A percentile compares a stretch with the other conserved stretches of the same genome.
phyloP scores from a whole-genome alignment of 805 yeast species.

The Zygoascus flipseniorum region DNA sequence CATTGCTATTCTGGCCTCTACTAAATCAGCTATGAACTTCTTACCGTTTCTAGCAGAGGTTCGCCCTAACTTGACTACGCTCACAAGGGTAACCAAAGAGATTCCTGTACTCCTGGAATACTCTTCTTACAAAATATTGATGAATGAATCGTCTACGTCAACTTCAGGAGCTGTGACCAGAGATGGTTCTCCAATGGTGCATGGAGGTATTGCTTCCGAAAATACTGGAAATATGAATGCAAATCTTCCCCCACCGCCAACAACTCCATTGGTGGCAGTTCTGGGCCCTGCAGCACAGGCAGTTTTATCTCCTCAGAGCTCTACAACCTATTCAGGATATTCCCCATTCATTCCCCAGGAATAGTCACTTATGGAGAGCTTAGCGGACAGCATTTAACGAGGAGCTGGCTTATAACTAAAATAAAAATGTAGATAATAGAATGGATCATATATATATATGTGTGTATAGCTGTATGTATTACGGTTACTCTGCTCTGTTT shows the following conservation, averaged over 20 bases:
- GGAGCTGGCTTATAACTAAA: too few species aligned
- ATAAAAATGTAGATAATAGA: too few species aligned
- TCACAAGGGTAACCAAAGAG: slow-evolving; percentile 86
- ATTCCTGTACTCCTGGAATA: slow-evolving; percentile 77
- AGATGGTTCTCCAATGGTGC: not conserved
- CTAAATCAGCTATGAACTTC: slow-evolving; percentile 74
- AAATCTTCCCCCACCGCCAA: slow-evolving; percentile 18
- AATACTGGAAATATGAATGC: slow-evolving; percentile 3
- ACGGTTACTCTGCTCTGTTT: too few species aligned
- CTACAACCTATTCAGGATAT: slow-evolving; percentile 6
- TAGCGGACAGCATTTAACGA: too few species aligned
- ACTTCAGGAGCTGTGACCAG: not conserved
- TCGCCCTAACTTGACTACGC: slow-evolving; percentile 66
- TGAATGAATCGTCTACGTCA: slow-evolving; percentile 10
- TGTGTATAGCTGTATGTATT: too few species aligned
- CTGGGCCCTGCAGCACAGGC: slow-evolving; percentile 35
- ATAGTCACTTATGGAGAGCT: not conserved
- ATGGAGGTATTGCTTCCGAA: slow-evolving; percentile 1
- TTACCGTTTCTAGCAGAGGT: slow-evolving; percentile 73
- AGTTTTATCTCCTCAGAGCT: slow-evolving; percentile 17
- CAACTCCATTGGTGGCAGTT: slow-evolving; percentile 33
- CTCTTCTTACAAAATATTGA: slow-evolving; percentile 38
- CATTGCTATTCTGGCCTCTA: slow-evolving; percentile 72
- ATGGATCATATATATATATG: too few species aligned
- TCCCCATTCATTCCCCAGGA: slow-evolving; percentile 14